Evolutionary conservation across 176 grass and related monocot genomes (phyloP).

Genomic region (Melocanna baccifera): DNA sequence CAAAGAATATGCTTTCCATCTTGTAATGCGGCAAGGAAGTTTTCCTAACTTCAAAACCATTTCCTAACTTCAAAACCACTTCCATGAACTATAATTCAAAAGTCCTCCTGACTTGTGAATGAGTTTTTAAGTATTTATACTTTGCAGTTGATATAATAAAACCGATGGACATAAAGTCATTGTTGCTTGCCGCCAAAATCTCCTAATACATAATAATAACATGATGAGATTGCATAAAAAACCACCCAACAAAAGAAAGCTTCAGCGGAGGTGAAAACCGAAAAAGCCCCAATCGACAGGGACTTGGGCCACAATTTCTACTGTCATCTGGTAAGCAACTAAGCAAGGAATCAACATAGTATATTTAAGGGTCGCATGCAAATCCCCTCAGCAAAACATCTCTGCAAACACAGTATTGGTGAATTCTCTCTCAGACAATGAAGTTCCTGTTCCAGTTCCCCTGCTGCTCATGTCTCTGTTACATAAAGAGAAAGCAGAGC

Average conservation of each 20-base stretch:
- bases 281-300: not conserved
- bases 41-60: not conserved
- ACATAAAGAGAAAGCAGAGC: slow-evolving; percentile 48
- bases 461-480: slow-evolving; percentile 62
- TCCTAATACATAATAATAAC: not conserved
- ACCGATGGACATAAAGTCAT: not conserved
- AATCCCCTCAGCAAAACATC: not conserved
- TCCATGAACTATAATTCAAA: not conserved
- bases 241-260: slow-evolving; percentile 5
- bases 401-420: not conserved
- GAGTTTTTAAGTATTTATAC: not conserved
- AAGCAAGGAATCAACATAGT: slow-evolving; percentile 28
- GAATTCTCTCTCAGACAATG: slow-evolving; percentile 20
- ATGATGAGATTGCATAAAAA: not conserved
- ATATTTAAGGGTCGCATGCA: slow-evolving; percentile 19
- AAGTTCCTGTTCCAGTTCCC: slow-evolving; percentile 62
- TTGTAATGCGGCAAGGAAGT: not conserved
- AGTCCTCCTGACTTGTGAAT: not conserved
- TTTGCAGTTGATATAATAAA: not conserved
- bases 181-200: not conserved
- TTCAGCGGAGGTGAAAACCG: not conserved
- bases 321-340: not conserved
- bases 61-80: not conserved
- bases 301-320: slow-evolving; percentile 2
- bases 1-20: slow-evolving; percentile 15